Conservation (phyloP, 306 rosid genomes). For the Fragaria ananassa region DNA sequence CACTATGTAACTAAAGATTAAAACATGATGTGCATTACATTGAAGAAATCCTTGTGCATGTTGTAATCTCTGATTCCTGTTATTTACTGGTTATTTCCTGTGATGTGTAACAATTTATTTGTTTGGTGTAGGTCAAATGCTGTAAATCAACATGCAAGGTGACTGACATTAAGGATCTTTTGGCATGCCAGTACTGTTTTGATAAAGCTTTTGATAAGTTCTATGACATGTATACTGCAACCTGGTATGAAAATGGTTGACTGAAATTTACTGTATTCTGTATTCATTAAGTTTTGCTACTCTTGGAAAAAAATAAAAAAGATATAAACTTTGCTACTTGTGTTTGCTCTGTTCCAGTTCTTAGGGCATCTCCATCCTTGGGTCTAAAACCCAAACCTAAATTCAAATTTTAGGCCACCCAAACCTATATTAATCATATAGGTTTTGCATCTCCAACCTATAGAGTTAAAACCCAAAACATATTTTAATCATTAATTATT, state of each 20-base stretch:
- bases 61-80: background rate
- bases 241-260: slow-evolving; percentile 50
- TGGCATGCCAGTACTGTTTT: slow-evolving; percentile 77
- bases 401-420: no score
- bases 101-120: slow-evolving; percentile 18
- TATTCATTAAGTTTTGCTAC: background rate
- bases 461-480: no score
- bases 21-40: background rate
- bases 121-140: slow-evolving; percentile 65
- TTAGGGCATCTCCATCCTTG: no score
- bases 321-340: background rate
- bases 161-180: slow-evolving; percentile 70
- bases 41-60: background rate
- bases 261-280: background rate
- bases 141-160: slow-evolving; percentile 83
- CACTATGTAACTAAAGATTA: background rate
- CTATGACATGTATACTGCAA: slow-evolving; percentile 85
- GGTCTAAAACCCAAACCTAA: no score
- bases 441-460: no score
- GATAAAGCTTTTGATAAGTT: slow-evolving; percentile 81
- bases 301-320: no score
- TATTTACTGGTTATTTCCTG: slow-evolving; percentile 18
- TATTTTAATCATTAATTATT: no score
- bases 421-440: no score
- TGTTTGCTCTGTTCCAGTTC: background rate